Percentiles rank a stretch among this genome's conserved stretches.
These are phyloP conservation scores for Cyclocybe aegerita DNA, from an alignment of 768 basidiomycete species.

Conservation along the genomic window DNA sequence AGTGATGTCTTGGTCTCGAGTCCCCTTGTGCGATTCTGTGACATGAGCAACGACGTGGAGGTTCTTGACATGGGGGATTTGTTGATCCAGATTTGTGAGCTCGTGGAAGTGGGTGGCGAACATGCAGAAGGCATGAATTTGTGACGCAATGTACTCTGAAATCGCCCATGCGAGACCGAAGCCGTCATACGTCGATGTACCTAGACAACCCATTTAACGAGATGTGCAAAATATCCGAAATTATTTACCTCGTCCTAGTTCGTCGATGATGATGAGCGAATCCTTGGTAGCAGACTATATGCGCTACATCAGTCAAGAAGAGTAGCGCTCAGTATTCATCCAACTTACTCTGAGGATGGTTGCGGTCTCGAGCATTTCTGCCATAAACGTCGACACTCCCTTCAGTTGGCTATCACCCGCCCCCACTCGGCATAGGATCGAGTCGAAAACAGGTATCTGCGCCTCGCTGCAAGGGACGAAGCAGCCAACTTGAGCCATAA, in stretches of 20 bases:
- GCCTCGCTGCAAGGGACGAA: constrained; percentile 94
- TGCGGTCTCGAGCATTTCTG: constrained; percentile 98
- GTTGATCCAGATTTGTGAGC: constrained; percentile 86
- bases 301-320: neutral
- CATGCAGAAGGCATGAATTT: constrained; percentile 91
- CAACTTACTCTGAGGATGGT: constrained; percentile 79
- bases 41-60: constrained; percentile 96
- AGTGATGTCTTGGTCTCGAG: constrained; percentile 74
- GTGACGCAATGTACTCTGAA: constrained; percentile 96
- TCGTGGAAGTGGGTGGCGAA: constrained; percentile 99
- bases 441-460: constrained; percentile 89
- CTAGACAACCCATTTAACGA: constrained; percentile 31
- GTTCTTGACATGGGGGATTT: constrained; percentile 87
- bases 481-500: constrained; percentile 95
- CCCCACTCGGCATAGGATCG: constrained; percentile 91
- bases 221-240: neutral
- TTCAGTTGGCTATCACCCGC: constrained; percentile 98
- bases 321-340: neutral
- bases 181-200: constrained; percentile 96
- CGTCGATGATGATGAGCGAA: constrained; percentile 96
- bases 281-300: constrained; percentile 84
- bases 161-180: constrained; percentile 99
- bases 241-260: constrained; percentile 78
- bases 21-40: constrained; percentile 71
- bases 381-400: constrained; percentile 99